Evolutionary conservation across 768 basidiomycete genomes (phyloP), one percentile per base, ranked within the genome.

Genomic region (Glaciozyma antarctica): DNA sequence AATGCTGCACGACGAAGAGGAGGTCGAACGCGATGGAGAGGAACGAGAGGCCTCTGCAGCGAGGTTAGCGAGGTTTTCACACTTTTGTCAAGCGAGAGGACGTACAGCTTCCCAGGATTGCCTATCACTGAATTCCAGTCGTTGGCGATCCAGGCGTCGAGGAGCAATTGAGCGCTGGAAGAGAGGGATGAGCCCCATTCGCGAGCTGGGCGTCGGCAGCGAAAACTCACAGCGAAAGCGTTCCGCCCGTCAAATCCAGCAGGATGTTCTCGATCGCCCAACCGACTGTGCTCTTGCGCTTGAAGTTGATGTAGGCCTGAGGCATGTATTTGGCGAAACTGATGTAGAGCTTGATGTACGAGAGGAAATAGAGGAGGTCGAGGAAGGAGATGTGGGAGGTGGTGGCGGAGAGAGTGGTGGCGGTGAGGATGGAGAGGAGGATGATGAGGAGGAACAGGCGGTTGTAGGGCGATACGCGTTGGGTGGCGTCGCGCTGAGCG

Each of bases 291-390:
- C 75, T 76, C 63, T 76, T 73, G 17, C 77, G 67, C 38, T 59
- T 58, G 60, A 72, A 77, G 65, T 81, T 80, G 16, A 78, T 60
- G 49, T 70, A 61, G 5, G 69, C 73, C 67, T 74, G 79, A 5
- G 80, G 79, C 8, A 80, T 55, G 58, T 77, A 78, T 71, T 81
- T 81, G 41, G 76, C 69, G 45, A 76, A 60, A 8, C 77, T 75
- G 58, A 78, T 74, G 60, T 73, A 73, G 19, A 79, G 74, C 66
- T 79, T 77, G 66, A 77, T 68, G 38, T 68, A 71, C 22, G 74
- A 74, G 15, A 77, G 68, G 28, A 74, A 67, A 61, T 76, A 75
- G 32, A 73, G 28, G 41, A 73, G 73, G 62, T 77, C 76, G 24
- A 78, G 69, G 55, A 66, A 71, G 26, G 68, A 28, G 9, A 69